Evolutionary conservation across 805 yeast species (phyloP), one percentile per base, ranked within the genome.

Genomic region (Pichia rugopelliculosa): DNA sequence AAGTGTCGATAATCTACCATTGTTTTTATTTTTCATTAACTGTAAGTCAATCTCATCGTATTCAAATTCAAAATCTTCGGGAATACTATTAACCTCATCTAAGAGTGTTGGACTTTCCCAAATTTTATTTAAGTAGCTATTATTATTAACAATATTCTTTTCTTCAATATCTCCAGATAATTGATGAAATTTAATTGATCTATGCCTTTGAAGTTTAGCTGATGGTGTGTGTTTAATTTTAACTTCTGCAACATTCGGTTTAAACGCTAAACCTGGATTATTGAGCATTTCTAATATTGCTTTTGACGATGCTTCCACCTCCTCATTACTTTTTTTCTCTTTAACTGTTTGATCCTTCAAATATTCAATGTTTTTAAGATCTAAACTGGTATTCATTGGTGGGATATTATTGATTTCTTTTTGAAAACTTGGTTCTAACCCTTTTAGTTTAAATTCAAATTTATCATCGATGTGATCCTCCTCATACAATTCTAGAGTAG

Each of bases 21-120:
- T 24, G 11, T 43, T 47, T 13, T 22, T 33, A 36, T 34, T 42
- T 6, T 21, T 21, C 15, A 44, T 10, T 13, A 37, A 21, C 11
- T 3, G 11, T 12, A 25, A 22, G 11, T 13, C 11, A 18, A 18
- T 6, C 18, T 36, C 15, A 15, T 25, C 30, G 12, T 42, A 37
- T 5, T 44, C 59, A 50, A 58, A 58, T 8, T 65, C 70, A 45
- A 50, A 66, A 47, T 68, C 72, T 44, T 65, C 71, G 1, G 71
- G 71, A 5, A 68, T 47, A 30, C 52, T 54, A 42, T 68, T 68
- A 25, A 66, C 57, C 48, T 68, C 72, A 49, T 67, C 71, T 15
- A 68, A 26, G 3, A 46, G 42, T 8, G 27, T 13, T 12, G 18
- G 10, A 20, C 49, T 51, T 33, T 53, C 49, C 45, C 42, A 37